Evolutionary conservation across 2,329 filamentous ascomycete species (phyloP).

Genomic region (Diaporthe nobilis): DNA sequence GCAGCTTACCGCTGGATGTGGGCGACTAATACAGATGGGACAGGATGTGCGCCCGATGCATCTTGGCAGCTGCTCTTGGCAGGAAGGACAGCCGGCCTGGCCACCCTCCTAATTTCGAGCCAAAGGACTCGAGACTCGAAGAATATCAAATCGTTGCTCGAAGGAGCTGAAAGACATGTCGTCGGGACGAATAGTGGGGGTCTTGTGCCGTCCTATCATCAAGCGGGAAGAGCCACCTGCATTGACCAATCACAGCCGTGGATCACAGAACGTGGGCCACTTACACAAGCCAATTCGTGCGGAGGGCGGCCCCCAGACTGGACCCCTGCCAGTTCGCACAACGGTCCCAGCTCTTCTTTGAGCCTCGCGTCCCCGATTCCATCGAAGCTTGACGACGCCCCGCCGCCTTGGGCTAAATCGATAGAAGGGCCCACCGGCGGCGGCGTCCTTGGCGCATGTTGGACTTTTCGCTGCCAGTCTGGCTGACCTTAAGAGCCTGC

Average conservation of each 20-base stretch:
- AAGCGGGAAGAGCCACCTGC: neutral
- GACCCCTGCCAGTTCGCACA: slow-evolving; percentile 22
- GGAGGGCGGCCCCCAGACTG: slow-evolving; percentile 10
- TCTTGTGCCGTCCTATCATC: slow-evolving; percentile 6
- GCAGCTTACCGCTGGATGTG: slow-evolving; percentile 12
- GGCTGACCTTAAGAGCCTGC: neutral
- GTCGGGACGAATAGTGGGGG: slow-evolving; percentile 26
- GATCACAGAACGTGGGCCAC: slow-evolving; percentile 33
- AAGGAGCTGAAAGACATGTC: slow-evolving; percentile 31
- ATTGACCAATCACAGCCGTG: slow-evolving; percentile 31
- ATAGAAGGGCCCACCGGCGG: neutral
- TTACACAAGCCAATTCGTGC: slow-evolving; percentile 40
- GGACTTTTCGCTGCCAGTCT: neutral
- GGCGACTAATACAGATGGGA: neutral
- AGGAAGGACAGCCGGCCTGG: neutral
- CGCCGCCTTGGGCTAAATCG: slow-evolving; percentile 6
- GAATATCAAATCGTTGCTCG: neutral
- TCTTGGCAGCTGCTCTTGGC: slow-evolving; percentile 23
- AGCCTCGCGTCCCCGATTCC: slow-evolving; percentile 34
- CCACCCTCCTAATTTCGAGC: slow-evolving; percentile 4
- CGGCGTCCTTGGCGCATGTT: slow-evolving; percentile 31
- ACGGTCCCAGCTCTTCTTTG: slow-evolving; percentile 28
- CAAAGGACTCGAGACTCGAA: neutral
- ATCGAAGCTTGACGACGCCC: slow-evolving; percentile 27
- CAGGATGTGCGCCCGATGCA: neutral